These are phyloP conservation scores for Microdochium paspali DNA, from an alignment of 2,329 filamentous ascomycete genomes.

Conservation along the genomic window DNA sequence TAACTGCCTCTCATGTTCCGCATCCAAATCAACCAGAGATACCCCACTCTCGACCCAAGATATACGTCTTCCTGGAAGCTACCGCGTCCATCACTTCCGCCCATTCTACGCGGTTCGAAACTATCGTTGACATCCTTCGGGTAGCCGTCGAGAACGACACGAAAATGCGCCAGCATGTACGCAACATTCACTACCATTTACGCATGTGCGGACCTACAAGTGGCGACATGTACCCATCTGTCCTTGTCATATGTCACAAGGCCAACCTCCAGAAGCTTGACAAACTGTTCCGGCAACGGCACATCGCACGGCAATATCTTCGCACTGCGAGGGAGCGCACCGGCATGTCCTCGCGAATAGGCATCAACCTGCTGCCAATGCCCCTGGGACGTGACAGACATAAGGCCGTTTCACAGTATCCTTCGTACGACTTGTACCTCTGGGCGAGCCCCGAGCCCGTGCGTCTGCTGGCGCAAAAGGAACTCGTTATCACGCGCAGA, in stretches of 20 bases:
- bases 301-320: background rate
- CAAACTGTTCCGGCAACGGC: background rate
- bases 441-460: background rate
- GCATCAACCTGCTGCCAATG: too few species aligned
- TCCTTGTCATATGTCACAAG: background rate
- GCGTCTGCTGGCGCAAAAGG: background rate
- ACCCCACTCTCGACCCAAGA: slow-evolving; percentile 5
- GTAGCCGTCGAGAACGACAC: slow-evolving; percentile 4
- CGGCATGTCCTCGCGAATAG: background rate
- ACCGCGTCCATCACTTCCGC: background rate
- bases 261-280: background rate
- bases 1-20: too few species aligned
- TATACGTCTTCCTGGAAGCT: background rate
- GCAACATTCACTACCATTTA: background rate
- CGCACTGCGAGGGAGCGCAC: background rate
- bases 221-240: background rate
- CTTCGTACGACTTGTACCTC: background rate
- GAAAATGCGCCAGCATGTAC: slow-evolving; percentile 3
- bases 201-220: background rate
- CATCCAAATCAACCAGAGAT: slow-evolving; percentile 1
- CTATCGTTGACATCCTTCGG: slow-evolving; percentile 8
- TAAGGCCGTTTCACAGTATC: background rate
- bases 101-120: slow-evolving; percentile 3
- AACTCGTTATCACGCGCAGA: background rate
- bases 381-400: too few species aligned